phyloP scores from a whole-genome alignment of 768 basidiomycete genomes.

The Leucocoprinus birnbaumii region DNA sequence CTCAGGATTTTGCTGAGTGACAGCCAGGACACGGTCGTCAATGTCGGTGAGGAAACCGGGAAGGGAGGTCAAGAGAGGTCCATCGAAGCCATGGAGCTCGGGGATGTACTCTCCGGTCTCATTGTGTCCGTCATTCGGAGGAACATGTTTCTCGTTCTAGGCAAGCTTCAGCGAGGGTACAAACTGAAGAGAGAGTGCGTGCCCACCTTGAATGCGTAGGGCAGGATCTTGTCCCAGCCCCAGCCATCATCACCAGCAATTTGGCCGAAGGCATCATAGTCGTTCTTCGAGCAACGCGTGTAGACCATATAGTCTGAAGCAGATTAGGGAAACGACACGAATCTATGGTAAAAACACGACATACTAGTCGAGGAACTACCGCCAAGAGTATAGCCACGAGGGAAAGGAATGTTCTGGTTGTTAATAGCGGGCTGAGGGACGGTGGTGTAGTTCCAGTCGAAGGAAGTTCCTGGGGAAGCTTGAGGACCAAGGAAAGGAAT shows the following conservation, averaged over 20 bases:
- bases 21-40: slow-evolving; percentile 32
- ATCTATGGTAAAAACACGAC: background rate
- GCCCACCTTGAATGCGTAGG: slow-evolving; percentile 29
- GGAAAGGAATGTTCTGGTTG: slow-evolving; percentile 16
- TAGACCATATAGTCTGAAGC: background rate
- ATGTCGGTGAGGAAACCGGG: slow-evolving; percentile 25
- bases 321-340: background rate
- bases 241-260: slow-evolving; percentile 33
- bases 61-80: slow-evolving; percentile 29
- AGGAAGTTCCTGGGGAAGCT: slow-evolving; percentile 12
- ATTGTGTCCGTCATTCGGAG: background rate
- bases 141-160: slow-evolving; percentile 33
- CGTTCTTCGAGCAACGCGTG: slow-evolving; percentile 31
- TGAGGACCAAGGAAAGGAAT: background rate
- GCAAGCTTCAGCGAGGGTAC: background rate
- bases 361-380: slow-evolving; percentile 24
- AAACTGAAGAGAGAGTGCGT: background rate
- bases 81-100: slow-evolving; percentile 31
- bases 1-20: slow-evolving; percentile 29
- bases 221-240: slow-evolving; percentile 33
- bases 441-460: slow-evolving; percentile 30
- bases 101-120: slow-evolving; percentile 25
- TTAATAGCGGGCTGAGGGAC: slow-evolving; percentile 19
- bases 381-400: slow-evolving; percentile 25
- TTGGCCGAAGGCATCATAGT: slow-evolving; percentile 31